Percentiles rank a stretch among this genome's conserved stretches.
These are phyloP conservation scores for Dioscorea zingiberensis DNA, from an alignment of 106 monocot species.

Conservation along the genomic window DNA sequence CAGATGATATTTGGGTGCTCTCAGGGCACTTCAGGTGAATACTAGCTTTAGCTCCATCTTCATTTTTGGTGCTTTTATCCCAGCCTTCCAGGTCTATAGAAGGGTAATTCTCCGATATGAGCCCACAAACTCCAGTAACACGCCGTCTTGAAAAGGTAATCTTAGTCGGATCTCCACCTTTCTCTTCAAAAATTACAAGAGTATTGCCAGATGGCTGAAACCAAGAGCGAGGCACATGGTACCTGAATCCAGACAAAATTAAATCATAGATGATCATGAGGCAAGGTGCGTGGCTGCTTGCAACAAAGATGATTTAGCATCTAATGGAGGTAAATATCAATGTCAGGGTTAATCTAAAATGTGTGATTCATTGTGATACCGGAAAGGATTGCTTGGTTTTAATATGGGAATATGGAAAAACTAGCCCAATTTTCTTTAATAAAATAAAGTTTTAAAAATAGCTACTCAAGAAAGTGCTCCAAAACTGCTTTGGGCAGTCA, in stretches of 20 bases:
- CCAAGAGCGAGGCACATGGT: conserved; percentile 98
- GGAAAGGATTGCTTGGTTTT: neutral
- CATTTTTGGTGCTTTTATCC: too few relatives aligned
- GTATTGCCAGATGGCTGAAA: conserved; percentile 69
- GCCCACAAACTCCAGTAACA: too few relatives aligned
- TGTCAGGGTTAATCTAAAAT: neutral
- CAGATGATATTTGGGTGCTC: too few relatives aligned
- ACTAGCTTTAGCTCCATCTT: too few relatives aligned
- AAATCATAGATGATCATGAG: neutral
- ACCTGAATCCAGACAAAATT: conserved; percentile 40
- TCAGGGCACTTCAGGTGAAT: too few relatives aligned
- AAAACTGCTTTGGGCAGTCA: too few relatives aligned
- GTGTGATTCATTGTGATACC: neutral
- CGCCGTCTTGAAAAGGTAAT: conserved; percentile 64
- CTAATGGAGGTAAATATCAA: neutral
- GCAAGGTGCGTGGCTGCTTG: neutral
- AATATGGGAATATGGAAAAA: neutral
- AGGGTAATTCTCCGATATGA: too few relatives aligned
- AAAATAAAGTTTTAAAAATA: neutral
- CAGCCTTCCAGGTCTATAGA: too few relatives aligned
- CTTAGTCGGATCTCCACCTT: conserved; percentile 87
- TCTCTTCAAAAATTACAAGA: conserved; percentile 85
- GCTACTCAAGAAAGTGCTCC: too few relatives aligned
- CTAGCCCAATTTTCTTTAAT: too few relatives aligned
- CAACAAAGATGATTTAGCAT: neutral